phyloP scores from a whole-genome alignment of 2,329 filamentous ascomycete species.

The Stachybotrys echinatus region DNA sequence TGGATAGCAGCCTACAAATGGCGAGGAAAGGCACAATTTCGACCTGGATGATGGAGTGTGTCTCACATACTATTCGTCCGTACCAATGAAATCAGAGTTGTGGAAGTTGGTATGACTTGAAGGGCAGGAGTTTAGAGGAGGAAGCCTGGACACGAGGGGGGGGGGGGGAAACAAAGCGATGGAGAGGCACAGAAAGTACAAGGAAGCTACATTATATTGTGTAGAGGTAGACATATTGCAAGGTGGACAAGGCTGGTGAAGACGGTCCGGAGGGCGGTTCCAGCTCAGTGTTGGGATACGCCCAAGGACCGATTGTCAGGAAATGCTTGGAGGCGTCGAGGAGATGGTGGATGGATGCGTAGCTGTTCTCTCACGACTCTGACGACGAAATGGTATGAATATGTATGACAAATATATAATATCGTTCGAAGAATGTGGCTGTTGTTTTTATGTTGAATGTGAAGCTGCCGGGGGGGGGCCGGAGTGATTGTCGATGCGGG shows the following conservation, averaged over 20 bases:
- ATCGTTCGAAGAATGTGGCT: neutral
- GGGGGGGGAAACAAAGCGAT: too few species aligned
- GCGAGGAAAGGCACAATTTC: too few species aligned
- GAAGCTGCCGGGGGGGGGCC: too few species aligned
- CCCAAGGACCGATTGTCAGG: neutral
- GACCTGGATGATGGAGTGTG: too few species aligned
- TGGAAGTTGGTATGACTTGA: too few species aligned
- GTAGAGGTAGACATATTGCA: neutral
- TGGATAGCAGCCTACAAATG: neutral
- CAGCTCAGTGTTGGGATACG: too few species aligned
- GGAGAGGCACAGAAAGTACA: too few species aligned
- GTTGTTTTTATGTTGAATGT: neutral
- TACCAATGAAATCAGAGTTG: too few species aligned
- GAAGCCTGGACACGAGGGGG: too few species aligned
- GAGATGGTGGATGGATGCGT: neutral
- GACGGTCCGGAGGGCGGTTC: neutral
- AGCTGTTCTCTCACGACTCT: constrained; percentile 7
- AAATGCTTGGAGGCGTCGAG: neutral
- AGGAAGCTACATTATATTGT: too few species aligned
- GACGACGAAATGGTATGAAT: constrained; percentile 26
- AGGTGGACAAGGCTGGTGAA: neutral
- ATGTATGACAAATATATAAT: constrained; percentile 20
- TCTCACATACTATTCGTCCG: too few species aligned
- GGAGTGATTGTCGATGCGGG: neutral
- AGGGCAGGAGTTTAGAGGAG: too few species aligned